Evolutionary conservation across 768 basidiomycete genomes (phyloP).

Genomic region (Asterophora lycoperdoides): DNA sequence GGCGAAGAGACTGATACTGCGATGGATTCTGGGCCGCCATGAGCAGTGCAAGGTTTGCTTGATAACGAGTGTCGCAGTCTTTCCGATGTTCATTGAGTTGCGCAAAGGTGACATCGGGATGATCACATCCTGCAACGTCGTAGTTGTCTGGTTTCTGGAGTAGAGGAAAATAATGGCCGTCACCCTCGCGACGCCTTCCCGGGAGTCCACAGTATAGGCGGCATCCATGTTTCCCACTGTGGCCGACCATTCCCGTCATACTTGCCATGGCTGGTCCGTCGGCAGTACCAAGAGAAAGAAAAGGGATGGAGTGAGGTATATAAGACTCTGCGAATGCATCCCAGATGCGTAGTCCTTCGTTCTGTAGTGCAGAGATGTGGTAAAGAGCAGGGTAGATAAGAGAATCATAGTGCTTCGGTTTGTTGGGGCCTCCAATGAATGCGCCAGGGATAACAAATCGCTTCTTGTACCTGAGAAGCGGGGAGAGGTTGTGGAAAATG

Average conservation of each 20-base stretch:
- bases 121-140: slow-evolving; percentile 19
- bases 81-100: slow-evolving; percentile 3
- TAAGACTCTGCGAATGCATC: slow-evolving; percentile 17
- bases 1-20: slow-evolving; percentile 12
- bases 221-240: too few relatives aligned
- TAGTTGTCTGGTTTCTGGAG: slow-evolving; percentile 24
- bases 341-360: too few relatives aligned
- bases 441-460: too few relatives aligned
- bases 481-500: slow-evolving; percentile 22
- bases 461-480: slow-evolving; percentile 11
- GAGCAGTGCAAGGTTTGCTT: slow-evolving; percentile 5
- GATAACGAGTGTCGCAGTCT: background rate
- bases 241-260: slow-evolving; percentile 29
- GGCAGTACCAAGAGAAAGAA: slow-evolving; percentile 24
- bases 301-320: slow-evolving; percentile 16
- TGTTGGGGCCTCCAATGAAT: slow-evolving; percentile 20
- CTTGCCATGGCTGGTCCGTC: slow-evolving; percentile 28
- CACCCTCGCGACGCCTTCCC: slow-evolving; percentile 21
- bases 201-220: slow-evolving; percentile 26
- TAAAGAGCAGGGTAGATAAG: slow-evolving; percentile 20
- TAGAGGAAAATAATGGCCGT: slow-evolving; percentile 28
- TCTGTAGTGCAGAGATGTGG: slow-evolving; percentile 26
- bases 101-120: slow-evolving; percentile 19
- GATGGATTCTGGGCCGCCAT: background rate
- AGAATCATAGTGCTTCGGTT: slow-evolving; percentile 8